A percentile compares a stretch with the other conserved stretches of the same genome.
Evolutionary conservation across 352 stramenopile genomes (phyloP).

Genomic region (Phytophthora boehmeriae): DNA sequence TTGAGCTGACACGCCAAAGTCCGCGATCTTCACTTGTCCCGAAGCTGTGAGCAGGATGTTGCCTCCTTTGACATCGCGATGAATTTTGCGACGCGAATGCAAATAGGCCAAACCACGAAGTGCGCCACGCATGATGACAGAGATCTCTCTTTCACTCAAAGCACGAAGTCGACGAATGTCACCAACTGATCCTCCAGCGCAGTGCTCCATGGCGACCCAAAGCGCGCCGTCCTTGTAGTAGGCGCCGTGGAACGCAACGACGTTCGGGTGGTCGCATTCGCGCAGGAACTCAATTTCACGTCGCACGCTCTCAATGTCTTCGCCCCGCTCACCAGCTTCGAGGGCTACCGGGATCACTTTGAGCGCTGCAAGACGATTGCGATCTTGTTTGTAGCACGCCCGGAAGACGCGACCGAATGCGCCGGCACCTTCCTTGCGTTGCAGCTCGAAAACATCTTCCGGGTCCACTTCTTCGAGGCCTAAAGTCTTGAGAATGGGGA

Average conservation of each 20-base stretch:
- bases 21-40: slow-evolving; percentile 94
- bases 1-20: slow-evolving; percentile 90
- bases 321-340: slow-evolving; percentile 61
- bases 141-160: slow-evolving; percentile 75
- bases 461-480: slow-evolving; percentile 65
- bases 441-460: slow-evolving; percentile 73
- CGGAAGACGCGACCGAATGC: slow-evolving; percentile 76
- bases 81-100: slow-evolving; percentile 86
- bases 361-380: slow-evolving; percentile 49
- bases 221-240: slow-evolving; percentile 87
- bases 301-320: slow-evolving; percentile 75
- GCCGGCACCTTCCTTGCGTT: slow-evolving; percentile 72
- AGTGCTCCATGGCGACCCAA: slow-evolving; percentile 92
- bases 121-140: slow-evolving; percentile 78
- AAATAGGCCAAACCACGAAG: slow-evolving; percentile 85
- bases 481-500: slow-evolving; percentile 55
- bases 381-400: slow-evolving; percentile 56
- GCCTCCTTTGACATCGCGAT: slow-evolving; percentile 94
- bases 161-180: slow-evolving; percentile 60
- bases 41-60: slow-evolving; percentile 95
- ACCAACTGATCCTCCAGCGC: slow-evolving; percentile 79
- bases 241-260: slow-evolving; percentile 75
- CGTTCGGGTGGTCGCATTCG: slow-evolving; percentile 77
- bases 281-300: slow-evolving; percentile 77
- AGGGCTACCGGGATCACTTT: slow-evolving; percentile 79